Base-by-base conservation (phyloP, 495 filamentous ascomycete genomes). In the Lasiosphaeris hirsuta region DNA sequence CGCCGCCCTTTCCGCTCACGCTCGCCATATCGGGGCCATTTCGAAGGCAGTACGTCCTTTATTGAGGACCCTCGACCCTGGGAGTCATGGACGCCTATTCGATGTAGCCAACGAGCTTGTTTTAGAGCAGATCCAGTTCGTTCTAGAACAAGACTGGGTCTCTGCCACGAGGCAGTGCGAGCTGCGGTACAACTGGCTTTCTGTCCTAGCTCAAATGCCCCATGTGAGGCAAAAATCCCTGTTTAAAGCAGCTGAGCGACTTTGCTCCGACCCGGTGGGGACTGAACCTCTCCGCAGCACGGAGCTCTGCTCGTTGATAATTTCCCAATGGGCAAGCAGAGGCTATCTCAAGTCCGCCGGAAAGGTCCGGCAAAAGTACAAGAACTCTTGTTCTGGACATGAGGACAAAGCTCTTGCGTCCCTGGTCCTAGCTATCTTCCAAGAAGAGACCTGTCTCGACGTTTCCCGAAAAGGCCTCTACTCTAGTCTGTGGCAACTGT, bases 291-390 rank as follows among this genome's bases (percentile, higher is more conserved):
- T 72, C 37, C 49, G 36, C 9, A 36, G 34, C 10, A 39, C 48
- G 2, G 66, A 68, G 17, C 18, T 71, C 19, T 68, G 56, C 51
- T 61, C 57, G 23, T 42, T 73, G 53, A 40, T 68, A 6, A 8
- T 68, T 9, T 45, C 52, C 7, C 69, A 71, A 34, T 71, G 69
- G 69, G 14, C 14, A 8, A 72, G 66, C 33, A 63, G 64, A 11
- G 54, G 62, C 10, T 64, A 65, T 35, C 42, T 68, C 30, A 33
- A n/a, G 13, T 36, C 11, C 4, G 42, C 18, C 4, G 18, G 15
- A 14, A 38, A 23, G 14, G 11, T 60, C n/a, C 11, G 41, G 10
- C 46, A 38, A 3, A 11, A 34, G 10, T 60, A 65, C 7, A 38
- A 64, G 14, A 9, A 10, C 13, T 19, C 45, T 10, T 47, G 47